A percentile compares a stretch with the other conserved stretches of the same genome.
Conservation (phyloP, 2,329 filamentous ascomycete genomes). For the Trichoderma sp. region DNA sequence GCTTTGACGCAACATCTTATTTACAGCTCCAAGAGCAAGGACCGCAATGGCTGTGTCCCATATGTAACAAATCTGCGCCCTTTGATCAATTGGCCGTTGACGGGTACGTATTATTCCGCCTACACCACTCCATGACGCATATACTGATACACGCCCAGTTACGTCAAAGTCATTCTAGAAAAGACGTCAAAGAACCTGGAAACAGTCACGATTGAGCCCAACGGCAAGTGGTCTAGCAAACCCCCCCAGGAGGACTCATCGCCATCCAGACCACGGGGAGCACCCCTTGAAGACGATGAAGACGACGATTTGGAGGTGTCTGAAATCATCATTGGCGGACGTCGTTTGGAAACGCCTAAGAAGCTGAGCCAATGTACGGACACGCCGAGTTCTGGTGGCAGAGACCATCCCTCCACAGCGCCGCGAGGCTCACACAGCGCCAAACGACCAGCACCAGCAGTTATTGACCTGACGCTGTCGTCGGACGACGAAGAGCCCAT, state of each 20-base stretch:
- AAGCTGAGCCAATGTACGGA: slow-evolving; percentile 42
- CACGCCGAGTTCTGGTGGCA: slow-evolving; percentile 45
- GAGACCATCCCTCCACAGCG: slow-evolving; percentile 43
- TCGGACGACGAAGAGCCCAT: slow-evolving; percentile 57
- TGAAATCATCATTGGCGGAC: slow-evolving; percentile 45
- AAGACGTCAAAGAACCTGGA: slow-evolving; percentile 73
- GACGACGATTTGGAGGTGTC: slow-evolving; percentile 58
- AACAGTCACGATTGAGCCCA: slow-evolving; percentile 86
- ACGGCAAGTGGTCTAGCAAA: slow-evolving; percentile 71
- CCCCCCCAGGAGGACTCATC: slow-evolving; percentile 40
- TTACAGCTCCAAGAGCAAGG: slow-evolving; percentile 94
- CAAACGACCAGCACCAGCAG: slow-evolving; percentile 56
- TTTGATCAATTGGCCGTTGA: slow-evolving; percentile 87
- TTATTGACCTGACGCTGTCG: slow-evolving; percentile 64
- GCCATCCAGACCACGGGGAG: slow-evolving; percentile 36
- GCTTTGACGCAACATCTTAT: slow-evolving; percentile 92
- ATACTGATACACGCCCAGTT: slow-evolving; percentile 55
- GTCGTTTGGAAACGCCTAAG: slow-evolving; percentile 45
- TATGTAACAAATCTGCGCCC: slow-evolving; percentile 81
- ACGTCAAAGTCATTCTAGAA: slow-evolving; percentile 83
- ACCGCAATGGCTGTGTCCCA: slow-evolving; percentile 93
- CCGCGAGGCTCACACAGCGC: slow-evolving; percentile 45
- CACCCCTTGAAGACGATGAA: slow-evolving; percentile 42
- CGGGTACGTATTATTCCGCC: slow-evolving; percentile 60
- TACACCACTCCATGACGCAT: neutral